A percentile compares a stretch with the other conserved stretches of the same genome.
Evolutionary conservation across 441 rosid genomes (phyloP).

Genomic region (Corymbia citriodora): DNA sequence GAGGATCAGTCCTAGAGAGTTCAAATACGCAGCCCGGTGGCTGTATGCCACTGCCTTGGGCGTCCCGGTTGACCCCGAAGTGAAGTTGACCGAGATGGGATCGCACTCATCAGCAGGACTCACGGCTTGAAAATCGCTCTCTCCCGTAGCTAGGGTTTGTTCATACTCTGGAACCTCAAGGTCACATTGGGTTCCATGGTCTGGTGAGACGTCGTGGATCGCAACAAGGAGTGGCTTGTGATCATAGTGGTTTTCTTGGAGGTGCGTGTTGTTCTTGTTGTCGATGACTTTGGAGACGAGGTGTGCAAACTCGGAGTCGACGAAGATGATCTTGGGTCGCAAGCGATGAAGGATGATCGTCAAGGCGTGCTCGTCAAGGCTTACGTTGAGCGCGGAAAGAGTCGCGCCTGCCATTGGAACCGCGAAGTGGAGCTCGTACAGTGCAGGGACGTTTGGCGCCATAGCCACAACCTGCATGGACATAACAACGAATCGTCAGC

Average conservation of each 20-base stretch:
- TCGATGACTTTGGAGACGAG: constrained; percentile 17
- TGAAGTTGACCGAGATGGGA: constrained; percentile 42
- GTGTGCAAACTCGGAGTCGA: constrained; percentile 21
- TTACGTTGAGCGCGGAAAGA: constrained; percentile 26
- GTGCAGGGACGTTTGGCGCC: constrained; percentile 39
- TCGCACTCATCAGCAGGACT: constrained; percentile 31
- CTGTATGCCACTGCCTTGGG: constrained; percentile 49
- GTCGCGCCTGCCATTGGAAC: constrained; percentile 43
- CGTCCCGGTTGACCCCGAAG: constrained; percentile 50
- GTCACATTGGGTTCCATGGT: not conserved
- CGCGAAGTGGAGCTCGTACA: constrained; percentile 36
- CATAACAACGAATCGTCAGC: not conserved
- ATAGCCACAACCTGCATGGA: constrained; percentile 27
- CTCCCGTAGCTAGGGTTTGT: constrained; percentile 18
- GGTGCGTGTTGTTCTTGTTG: not conserved
- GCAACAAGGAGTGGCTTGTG: constrained; percentile 21
- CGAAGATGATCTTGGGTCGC: constrained; percentile 33
- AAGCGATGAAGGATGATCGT: constrained; percentile 17
- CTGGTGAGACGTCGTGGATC: constrained; percentile 5
- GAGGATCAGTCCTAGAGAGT: constrained; percentile 33
- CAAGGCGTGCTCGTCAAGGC: constrained; percentile 24
- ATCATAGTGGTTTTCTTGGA: not conserved
- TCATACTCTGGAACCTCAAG: constrained; percentile 10
- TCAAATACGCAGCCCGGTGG: constrained; percentile 46
- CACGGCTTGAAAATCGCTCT: constrained; percentile 15